Conservation (phyloP, 768 basidiomycete species). For the Candolleomyces aberdarensis region DNA sequence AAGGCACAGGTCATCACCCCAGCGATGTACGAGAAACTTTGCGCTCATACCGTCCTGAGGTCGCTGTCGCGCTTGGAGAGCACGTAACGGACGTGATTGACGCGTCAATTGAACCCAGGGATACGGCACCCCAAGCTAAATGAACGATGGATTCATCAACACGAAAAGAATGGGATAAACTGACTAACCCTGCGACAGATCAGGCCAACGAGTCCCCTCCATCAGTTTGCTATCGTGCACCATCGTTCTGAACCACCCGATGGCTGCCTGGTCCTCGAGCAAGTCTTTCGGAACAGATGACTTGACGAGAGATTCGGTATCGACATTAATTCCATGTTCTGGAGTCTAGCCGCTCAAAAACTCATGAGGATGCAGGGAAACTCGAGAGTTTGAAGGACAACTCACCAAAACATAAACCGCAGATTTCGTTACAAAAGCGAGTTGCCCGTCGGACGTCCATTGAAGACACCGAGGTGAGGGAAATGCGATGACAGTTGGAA, state of each 20-base stretch:
- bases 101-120: conserved; percentile 72
- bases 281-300: conserved; percentile 29
- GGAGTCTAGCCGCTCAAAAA: conserved; percentile 52
- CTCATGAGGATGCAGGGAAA: background rate
- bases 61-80: conserved; percentile 67
- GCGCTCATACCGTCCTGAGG: conserved; percentile 52
- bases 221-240: conserved; percentile 42
- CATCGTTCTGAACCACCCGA: conserved; percentile 75
- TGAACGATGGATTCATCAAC: conserved; percentile 1
- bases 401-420: conserved; percentile 69
- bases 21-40: background rate
- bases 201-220: conserved; percentile 46
- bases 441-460: conserved; percentile 76
- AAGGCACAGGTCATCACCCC: conserved; percentile 1
- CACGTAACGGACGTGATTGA: conserved; percentile 52
- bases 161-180: background rate
- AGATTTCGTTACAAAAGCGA: conserved; percentile 60
- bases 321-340: conserved; percentile 68
- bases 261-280: conserved; percentile 28
- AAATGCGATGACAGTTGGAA: conserved; percentile 57
- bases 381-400: background rate
- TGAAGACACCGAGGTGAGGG: conserved; percentile 62
- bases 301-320: conserved; percentile 49
- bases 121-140: conserved; percentile 65
- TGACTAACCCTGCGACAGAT: conserved; percentile 44